These are phyloP conservation scores for Teratosphaeria nubilosa DNA, from an alignment of 2,329 filamentous ascomycete species.

Conservation along the genomic window DNA sequence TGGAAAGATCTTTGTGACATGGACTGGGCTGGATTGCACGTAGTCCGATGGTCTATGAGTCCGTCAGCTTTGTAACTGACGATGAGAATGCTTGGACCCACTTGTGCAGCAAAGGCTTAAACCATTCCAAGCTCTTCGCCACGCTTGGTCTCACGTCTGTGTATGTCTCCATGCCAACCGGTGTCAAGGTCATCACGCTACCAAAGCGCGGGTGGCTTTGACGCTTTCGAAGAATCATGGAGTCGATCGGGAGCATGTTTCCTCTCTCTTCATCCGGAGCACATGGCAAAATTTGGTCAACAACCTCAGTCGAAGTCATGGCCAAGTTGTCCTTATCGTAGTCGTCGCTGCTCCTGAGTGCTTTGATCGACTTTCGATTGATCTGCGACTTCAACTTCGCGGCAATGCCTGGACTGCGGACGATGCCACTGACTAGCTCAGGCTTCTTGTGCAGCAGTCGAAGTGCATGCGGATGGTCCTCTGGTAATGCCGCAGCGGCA, in stretches of 20 bases:
- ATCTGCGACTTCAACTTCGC: constrained; percentile 14
- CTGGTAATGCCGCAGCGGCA: constrained; percentile 15
- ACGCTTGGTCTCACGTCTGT: constrained; percentile 1
- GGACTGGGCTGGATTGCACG: neutral
- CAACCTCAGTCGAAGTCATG: constrained; percentile 14
- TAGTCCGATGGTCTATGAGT: neutral
- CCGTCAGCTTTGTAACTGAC: neutral
- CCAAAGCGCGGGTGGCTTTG: neutral
- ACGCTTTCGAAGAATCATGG: neutral
- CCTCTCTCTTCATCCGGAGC: neutral
- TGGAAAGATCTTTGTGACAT: neutral
- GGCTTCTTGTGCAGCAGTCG: constrained; percentile 7
- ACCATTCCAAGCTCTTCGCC: constrained; percentile 8
- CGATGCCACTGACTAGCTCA: constrained; percentile 7
- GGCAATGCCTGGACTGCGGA: constrained; percentile 17
- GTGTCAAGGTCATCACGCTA: neutral
- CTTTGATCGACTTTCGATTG: constrained; percentile 4
- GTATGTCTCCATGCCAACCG: neutral
- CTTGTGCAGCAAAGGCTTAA: constrained; percentile 7
- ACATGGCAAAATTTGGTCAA: constrained; percentile 1
- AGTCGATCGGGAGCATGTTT: neutral
- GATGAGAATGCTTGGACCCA: neutral
- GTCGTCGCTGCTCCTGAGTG: constrained; percentile 10
- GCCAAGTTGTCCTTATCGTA: constrained; percentile 30
- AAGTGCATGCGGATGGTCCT: constrained; percentile 23